Percentiles rank a stretch among this genome's conserved stretches.
phyloP scores from a whole-genome alignment of 305 asterid genomes.

The Fraxinus sp. region DNA sequence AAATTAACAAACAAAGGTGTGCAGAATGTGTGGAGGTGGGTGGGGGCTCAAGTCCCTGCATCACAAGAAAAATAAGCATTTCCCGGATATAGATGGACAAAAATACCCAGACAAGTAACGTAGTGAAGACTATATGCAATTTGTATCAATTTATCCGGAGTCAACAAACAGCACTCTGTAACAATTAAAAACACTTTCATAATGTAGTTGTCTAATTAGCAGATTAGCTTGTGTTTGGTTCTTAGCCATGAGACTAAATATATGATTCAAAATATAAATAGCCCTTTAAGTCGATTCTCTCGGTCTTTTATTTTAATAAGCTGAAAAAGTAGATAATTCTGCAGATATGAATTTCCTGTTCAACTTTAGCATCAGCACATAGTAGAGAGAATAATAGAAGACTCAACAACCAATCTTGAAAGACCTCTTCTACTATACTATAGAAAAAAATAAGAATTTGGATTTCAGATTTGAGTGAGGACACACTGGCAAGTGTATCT shows the following conservation, averaged over 20 bases:
- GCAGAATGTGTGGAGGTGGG: constrained; percentile 9
- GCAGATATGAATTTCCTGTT: not conserved
- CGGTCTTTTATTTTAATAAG: not conserved
- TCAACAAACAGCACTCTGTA: not conserved
- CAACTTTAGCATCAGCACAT: not conserved
- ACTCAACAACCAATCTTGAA: not conserved
- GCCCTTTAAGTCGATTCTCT: not conserved
- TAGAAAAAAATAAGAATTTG: not conserved
- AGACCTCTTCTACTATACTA: not conserved
- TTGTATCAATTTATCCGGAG: not conserved
- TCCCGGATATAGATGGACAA: not conserved
- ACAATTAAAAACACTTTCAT: not conserved
- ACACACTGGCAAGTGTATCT: not conserved
- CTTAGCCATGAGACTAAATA: not conserved
- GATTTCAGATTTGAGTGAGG: not conserved
- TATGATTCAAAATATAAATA: not conserved
- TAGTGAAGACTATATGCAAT: not conserved
- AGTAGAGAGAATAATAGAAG: not conserved
- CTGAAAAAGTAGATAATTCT: not conserved
- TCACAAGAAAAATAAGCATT: constrained; percentile 11
- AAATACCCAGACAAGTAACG: not conserved
- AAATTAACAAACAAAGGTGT: not conserved
- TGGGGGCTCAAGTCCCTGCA: not conserved
- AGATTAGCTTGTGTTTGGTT: not conserved
- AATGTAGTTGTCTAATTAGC: not conserved